Base-by-base conservation (phyloP, 495 filamentous ascomycete genomes). In the Trichoderma asperelloides region DNA sequence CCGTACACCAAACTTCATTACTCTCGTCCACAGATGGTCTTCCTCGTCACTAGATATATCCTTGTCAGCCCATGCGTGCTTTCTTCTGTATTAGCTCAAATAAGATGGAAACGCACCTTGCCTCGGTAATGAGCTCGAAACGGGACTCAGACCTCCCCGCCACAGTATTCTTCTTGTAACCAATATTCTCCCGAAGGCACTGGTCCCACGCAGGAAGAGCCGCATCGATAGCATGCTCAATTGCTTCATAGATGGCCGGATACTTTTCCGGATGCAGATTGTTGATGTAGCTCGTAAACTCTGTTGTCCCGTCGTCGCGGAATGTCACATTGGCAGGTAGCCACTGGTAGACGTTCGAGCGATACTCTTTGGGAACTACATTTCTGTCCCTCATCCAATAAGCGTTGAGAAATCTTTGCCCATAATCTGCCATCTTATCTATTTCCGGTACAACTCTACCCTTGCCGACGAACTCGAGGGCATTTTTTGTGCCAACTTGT, bases 261-360 rank as follows among this genome's bases (percentile, higher is more conserved):
- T 87, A 75, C 23, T 78, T 71, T 7, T 57, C 63, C 0, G 87
- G 87, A 68, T 88, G 84, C 0, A 87, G 74, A 65, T 88, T 89
- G 71, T 90, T 91, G 77, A 90, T 86, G 71, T 89, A 88, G 78
- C 81, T 73, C 81, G 87, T 71, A 85, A 93, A 76, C 84, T 88
- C 66, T 87, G 92, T 78, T 80, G 82, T 39, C 77, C 80, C 75
- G 76, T 79, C 51, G 2, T 73, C 70, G 0, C 68, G 60, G 43
- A 88, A 74, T 2, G 74, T 64, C 11, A 89, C 76, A 41, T 89
- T 82, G 57, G 79, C 81, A 0, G 88, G 88, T 15, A 89, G 76
- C 86, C 86, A 89, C 65, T 90, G 87, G 67, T 83, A 88, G 2
- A 68, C 57, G 0, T 70, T 71, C 0, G 82, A 83, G 79, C 79